These are phyloP conservation scores for Cryptococcus hybrid DNA, from an alignment of 1,284 basidiomycete genomes.

Conservation along the genomic window DNA sequence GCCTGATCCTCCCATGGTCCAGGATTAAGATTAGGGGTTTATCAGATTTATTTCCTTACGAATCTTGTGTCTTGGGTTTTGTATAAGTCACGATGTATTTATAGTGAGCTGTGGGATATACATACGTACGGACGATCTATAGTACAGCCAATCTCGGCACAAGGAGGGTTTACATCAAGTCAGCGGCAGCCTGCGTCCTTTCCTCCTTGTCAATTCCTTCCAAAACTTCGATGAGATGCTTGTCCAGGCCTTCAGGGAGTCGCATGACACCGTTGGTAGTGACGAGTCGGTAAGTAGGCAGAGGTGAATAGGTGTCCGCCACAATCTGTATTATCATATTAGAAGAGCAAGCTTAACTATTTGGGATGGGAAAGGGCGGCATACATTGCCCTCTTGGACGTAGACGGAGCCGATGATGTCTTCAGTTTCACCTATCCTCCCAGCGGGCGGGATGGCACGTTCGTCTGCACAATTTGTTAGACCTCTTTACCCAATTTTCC, in stretches of 20 bases:
- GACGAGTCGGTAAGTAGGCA: conserved; percentile 44
- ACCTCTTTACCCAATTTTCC: not conserved
- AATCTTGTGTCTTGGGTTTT: not conserved
- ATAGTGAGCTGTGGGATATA: not conserved
- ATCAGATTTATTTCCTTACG: not conserved
- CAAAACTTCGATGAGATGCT: conserved; percentile 33
- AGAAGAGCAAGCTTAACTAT: not conserved
- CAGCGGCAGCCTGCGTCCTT: not conserved
- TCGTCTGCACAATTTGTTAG: conserved; percentile 31
- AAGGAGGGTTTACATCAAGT: not conserved
- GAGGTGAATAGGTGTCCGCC: conserved; percentile 41
- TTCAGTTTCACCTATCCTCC: conserved; percentile 49
- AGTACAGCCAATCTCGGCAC: no score
- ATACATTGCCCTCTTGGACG: conserved; percentile 45
- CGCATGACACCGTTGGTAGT: conserved; percentile 41
- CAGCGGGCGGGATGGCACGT: conserved; percentile 43
- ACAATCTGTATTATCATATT: conserved; percentile 27
- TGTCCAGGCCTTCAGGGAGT: conserved; percentile 43
- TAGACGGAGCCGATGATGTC: conserved; percentile 49
- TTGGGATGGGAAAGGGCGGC: not conserved
- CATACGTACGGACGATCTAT: no score
- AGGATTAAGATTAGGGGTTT: conserved; percentile 1
- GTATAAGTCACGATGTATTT: not conserved
- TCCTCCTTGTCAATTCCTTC: conserved; percentile 31
- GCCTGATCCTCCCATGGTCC: conserved; percentile 17